Evolutionary conservation across 2,329 filamentous ascomycete genomes (phyloP).

Genomic region (Curvularia spicifera): DNA sequence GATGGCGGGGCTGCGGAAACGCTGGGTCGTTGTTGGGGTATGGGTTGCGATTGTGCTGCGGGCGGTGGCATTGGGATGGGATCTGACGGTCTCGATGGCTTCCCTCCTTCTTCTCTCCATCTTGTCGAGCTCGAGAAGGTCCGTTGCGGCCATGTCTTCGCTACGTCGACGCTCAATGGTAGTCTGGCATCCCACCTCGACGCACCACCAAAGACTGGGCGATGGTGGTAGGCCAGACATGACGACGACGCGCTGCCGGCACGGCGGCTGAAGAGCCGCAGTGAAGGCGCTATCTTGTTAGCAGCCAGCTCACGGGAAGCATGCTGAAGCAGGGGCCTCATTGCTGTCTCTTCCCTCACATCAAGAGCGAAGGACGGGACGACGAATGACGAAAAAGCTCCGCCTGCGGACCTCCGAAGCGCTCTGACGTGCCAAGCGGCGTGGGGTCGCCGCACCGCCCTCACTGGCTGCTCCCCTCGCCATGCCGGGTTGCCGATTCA

Average conservation of each 20-base stretch:
- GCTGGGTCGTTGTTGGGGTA: conserved; percentile 11
- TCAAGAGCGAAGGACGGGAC: conserved; percentile 23
- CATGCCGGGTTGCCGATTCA: conserved; percentile 31
- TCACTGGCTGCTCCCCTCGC: conserved; percentile 19
- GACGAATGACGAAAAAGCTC: conserved; percentile 25
- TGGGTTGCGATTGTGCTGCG: conserved; percentile 20
- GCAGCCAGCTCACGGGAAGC: conserved; percentile 44
- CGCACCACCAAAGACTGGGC: conserved; percentile 26
- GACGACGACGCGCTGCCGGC: conserved; percentile 24
- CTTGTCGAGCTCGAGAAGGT: conserved; percentile 30
- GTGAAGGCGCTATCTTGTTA: conserved; percentile 22
- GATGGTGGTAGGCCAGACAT: conserved; percentile 43
- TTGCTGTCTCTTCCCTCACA: conserved; percentile 40
- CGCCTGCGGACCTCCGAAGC: conserved; percentile 15
- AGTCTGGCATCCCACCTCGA: conserved; percentile 11
- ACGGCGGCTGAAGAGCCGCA: conserved; percentile 20
- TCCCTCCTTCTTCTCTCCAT: conserved; percentile 31
- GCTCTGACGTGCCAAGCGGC: conserved; percentile 35
- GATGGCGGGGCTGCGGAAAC: conserved; percentile 19
- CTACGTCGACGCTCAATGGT: conserved; percentile 10
- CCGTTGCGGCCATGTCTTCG: conserved; percentile 16
- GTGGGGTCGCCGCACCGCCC: conserved; percentile 26
- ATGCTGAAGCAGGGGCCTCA: conserved; percentile 52
- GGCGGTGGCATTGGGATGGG: conserved; percentile 34
- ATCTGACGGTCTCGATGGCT: conserved; percentile 19